phyloP scores from a whole-genome alignment of 1,139 yeast species.

The Suhomyces chickasaworum region DNA sequence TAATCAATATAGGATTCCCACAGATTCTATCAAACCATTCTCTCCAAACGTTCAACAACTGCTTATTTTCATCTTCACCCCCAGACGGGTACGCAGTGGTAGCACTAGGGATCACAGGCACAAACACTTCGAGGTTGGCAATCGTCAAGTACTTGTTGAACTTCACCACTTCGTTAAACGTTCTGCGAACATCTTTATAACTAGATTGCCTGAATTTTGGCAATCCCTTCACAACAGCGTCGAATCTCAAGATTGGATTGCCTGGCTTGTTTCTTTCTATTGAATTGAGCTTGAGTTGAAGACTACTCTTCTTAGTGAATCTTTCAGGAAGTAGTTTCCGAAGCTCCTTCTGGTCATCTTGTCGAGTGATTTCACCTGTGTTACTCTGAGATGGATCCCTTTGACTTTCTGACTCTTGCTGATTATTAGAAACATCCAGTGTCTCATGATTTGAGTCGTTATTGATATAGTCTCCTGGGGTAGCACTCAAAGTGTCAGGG shows the following conservation, averaged over 20 bases:
- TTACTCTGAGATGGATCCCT: background rate
- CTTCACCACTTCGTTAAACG: conserved; percentile 73
- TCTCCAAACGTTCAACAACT: conserved; percentile 64
- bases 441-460: background rate
- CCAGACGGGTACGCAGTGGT: conserved; percentile 78
- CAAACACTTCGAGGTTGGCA: conserved; percentile 88
- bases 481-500: background rate
- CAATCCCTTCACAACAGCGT: conserved; percentile 50
- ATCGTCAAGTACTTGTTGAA: conserved; percentile 77
- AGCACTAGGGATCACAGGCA: conserved; percentile 82
- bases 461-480: background rate
- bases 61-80: conserved; percentile 75
- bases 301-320: conserved; percentile 36
- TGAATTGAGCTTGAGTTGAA: conserved; percentile 31
- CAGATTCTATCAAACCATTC: conserved; percentile 83
- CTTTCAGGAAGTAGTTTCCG: conserved; percentile 55
- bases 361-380: background rate
- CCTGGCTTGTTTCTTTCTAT: conserved; percentile 46
- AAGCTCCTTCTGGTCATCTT: conserved; percentile 37
- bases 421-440: conserved; percentile 5
- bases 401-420: background rate
- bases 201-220: conserved; percentile 73
- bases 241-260: conserved; percentile 48
- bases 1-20: conserved; percentile 70
- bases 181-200: conserved; percentile 77